These are phyloP conservation scores for Colletotrichum euphorbiae DNA, from an alignment of 2,329 filamentous ascomycete species.

Conservation along the genomic window DNA sequence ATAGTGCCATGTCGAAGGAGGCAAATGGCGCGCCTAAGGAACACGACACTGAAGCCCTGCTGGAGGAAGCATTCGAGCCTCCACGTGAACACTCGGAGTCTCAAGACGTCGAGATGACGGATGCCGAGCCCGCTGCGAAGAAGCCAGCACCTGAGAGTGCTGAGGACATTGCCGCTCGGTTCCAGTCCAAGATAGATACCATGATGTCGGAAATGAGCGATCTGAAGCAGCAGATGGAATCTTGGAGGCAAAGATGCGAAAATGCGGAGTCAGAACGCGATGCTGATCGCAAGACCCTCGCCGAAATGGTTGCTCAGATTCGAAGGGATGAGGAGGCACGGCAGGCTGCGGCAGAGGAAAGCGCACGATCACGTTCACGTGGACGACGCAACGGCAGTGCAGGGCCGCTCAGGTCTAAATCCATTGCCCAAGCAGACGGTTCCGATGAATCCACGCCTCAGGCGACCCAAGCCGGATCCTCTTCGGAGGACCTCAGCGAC, in stretches of 20 bases:
- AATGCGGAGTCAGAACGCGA: conserved; percentile 82
- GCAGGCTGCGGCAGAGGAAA: conserved; percentile 55
- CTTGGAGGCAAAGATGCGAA: conserved; percentile 82
- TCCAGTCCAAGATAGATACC: conserved; percentile 79
- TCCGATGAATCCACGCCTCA: conserved; percentile 27
- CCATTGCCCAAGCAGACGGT: conserved; percentile 16
- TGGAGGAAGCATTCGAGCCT: conserved; percentile 61
- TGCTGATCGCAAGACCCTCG: conserved; percentile 77
- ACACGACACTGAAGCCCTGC: conserved; percentile 52
- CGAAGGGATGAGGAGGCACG: conserved; percentile 73
- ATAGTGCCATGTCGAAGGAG: conserved; percentile 56
- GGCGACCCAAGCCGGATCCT: conserved; percentile 38
- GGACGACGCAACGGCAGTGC: conserved; percentile 40
- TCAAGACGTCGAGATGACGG: conserved; percentile 43
- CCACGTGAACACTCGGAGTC: conserved; percentile 50
- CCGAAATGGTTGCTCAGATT: conserved; percentile 89
- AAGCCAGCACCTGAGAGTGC: conserved; percentile 49
- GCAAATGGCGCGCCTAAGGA: conserved; percentile 53
- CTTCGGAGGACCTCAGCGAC: conserved; percentile 51
- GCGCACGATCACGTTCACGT: conserved; percentile 52
- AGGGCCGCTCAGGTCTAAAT: conserved; percentile 13
- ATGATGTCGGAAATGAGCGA: conserved; percentile 85
- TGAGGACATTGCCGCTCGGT: conserved; percentile 52
- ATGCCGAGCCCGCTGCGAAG: conserved; percentile 40
- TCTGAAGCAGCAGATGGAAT: conserved; percentile 82